Evolutionary conservation across 2,329 filamentous ascomycete genomes (phyloP).

Genomic region (Lecanoromycetidae sp.): DNA sequence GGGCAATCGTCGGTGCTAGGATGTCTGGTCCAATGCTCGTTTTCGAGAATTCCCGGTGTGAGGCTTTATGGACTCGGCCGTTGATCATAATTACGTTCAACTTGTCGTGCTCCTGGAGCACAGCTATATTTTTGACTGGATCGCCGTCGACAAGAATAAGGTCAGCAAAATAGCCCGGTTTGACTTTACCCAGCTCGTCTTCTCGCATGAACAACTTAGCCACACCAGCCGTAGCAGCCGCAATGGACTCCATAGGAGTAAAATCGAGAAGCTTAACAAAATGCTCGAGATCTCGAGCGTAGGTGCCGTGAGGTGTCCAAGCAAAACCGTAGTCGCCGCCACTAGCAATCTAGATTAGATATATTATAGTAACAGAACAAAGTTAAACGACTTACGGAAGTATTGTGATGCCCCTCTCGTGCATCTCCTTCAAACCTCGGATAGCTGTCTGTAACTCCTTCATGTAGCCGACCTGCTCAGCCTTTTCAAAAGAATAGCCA

Average conservation of each 20-base stretch:
- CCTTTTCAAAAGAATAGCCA: conserved; percentile 32
- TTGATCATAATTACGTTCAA: conserved; percentile 39
- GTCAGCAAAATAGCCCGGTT: conserved; percentile 33
- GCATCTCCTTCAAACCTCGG: conserved; percentile 34
- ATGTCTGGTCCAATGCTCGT: not conserved
- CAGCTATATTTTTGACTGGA: conserved; percentile 31
- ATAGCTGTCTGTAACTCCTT: conserved; percentile 32
- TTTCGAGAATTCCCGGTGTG: not conserved
- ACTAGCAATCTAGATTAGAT: not conserved
- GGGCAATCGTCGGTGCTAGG: not conserved
- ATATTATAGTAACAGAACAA: not conserved
- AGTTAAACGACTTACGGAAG: conserved; percentile 28
- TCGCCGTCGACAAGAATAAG: conserved; percentile 37
- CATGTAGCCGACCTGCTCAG: conserved; percentile 34
- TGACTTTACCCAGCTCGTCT: conserved; percentile 32
- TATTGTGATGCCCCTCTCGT: conserved; percentile 33
- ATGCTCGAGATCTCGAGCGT: conserved; percentile 36
- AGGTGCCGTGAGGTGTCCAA: conserved; percentile 39
- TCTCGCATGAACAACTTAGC: conserved; percentile 33
- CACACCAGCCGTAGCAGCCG: conserved; percentile 32
- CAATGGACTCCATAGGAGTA: conserved; percentile 33
- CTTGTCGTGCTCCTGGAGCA: conserved; percentile 34
- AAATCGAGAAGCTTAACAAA: conserved; percentile 36
- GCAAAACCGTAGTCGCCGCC: conserved; percentile 35
- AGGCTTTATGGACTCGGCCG: conserved; percentile 34